phyloP scores from a whole-genome alignment of 495 filamentous ascomycete genomes.

The Rhypophila decipiens region DNA sequence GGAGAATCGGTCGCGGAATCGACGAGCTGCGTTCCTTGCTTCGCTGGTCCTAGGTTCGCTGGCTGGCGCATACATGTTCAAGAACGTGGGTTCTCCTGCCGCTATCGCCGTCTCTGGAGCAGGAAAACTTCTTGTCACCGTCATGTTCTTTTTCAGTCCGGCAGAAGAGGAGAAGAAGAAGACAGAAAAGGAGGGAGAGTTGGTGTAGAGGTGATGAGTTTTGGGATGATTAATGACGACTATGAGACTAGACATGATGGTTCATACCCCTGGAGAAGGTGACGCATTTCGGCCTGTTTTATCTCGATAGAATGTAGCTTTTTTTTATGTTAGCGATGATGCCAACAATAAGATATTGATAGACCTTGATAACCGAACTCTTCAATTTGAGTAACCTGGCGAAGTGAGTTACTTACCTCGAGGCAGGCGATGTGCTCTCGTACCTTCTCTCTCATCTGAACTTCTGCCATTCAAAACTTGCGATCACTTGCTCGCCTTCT shows the following conservation, averaged over 20 bases:
- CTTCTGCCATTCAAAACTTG: no score
- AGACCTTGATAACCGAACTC: no score
- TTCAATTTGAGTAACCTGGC: no score
- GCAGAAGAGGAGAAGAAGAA: constrained; percentile 29
- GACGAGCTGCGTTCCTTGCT: constrained; percentile 45
- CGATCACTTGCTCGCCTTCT: no score
- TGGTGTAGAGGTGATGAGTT: not conserved
- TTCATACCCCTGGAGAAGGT: no score
- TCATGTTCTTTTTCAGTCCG: constrained; percentile 38
- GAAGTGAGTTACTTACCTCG: no score
- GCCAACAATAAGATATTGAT: no score
- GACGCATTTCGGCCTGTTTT: not conserved
- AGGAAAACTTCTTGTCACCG: constrained; percentile 39
- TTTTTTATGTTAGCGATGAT: no score
- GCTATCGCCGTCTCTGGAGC: constrained; percentile 36
- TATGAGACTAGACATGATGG: not conserved
- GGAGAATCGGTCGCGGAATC: constrained; percentile 45
- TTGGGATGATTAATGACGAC: not conserved
- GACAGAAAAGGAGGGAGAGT: constrained; percentile 13
- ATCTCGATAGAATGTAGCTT: not conserved
- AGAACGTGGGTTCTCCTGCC: constrained; percentile 32
- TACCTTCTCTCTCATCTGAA: no score
- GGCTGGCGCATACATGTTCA: constrained; percentile 44
- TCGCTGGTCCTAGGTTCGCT: constrained; percentile 47
- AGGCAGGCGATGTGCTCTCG: no score